Conservation (phyloP, 129 eudicot species). For the Silybum marianum region DNA sequence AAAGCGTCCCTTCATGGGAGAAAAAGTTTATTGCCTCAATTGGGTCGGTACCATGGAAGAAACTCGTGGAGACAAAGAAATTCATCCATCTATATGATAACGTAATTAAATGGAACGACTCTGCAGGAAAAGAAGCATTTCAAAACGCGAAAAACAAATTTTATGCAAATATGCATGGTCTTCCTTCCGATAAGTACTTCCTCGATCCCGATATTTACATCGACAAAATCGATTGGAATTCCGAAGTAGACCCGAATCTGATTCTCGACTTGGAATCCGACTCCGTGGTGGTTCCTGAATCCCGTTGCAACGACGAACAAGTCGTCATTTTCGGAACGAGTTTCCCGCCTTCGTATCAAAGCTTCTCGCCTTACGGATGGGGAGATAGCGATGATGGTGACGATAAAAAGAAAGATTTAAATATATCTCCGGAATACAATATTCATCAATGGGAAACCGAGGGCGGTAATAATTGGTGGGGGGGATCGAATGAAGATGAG, state of each 20-base stretch:
- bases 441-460: conserved; percentile 28
- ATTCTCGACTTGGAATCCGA: conserved; percentile 42
- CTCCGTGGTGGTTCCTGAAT: conserved; percentile 7
- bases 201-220: conserved; percentile 77
- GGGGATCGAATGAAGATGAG: conserved; percentile 32
- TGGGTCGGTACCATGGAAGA: conserved; percentile 63
- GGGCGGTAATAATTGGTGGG: conserved; percentile 26
- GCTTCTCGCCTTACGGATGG: conserved; percentile 51
- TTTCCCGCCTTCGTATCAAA: conserved; percentile 34
- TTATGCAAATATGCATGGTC: conserved; percentile 58
- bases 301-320: conserved; percentile 27
- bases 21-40: conserved; percentile 59
- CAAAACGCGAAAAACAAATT: conserved; percentile 57
- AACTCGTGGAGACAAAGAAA: conserved; percentile 54
- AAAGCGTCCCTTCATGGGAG: conserved; percentile 68
- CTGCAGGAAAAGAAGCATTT: conserved; percentile 78
- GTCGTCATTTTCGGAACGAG: conserved; percentile 53
- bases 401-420: conserved; percentile 20
- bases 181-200: conserved; percentile 39
- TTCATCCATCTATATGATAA: conserved; percentile 54
- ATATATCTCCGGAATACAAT: conserved; percentile 16
- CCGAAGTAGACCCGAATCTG: conserved; percentile 44
- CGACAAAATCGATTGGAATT: conserved; percentile 72
- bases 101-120: conserved; percentile 70
- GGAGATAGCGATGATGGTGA: conserved; percentile 58